Evolutionary conservation across 345 rosid species (phyloP), one percentile per base, ranked within the genome.

Genomic region (Clausena lansium): DNA sequence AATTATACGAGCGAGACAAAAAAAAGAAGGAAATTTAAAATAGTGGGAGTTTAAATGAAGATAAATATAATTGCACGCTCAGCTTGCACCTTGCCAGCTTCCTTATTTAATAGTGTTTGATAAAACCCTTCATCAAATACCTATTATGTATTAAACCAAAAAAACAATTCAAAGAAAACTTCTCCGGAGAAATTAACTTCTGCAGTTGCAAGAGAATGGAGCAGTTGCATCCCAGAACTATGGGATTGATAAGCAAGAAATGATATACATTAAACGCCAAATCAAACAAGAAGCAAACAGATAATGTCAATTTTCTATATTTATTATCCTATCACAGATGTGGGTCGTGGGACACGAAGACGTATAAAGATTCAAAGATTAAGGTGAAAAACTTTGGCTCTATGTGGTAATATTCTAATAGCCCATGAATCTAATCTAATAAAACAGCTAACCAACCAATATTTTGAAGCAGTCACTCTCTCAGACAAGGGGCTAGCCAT

Each of bases 351-450:
- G 82, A 73, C 5, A 39, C 66, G 62, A 4, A 67, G 77, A 84
- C 81, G 36, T 17, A 73, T 32, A 73, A 73, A 50, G 71, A 80
- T 85, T 63, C 70, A 78, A 82, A 75, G 78, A 73, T 73, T 80
- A 78, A 69, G 84, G 86, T 78, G 57, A 73, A 60, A 28, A 54
- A 6, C 17, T 76, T 81, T 55, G 82, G 79, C 75, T 39, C 75
- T 36, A 76, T 52, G 61, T 76, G 79, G 77, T 80, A 64, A 58
- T 20, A 59, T 80, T 76, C 84, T 77, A 78, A 69, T 73, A 57
- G 71, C 79, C 77, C 50, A 61, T 33, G 80, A 75, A 68, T 80
- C 79, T 75, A 67, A 68, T 78, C 82, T 82, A 78, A 79, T 79
- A 76, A 6, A 67, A 39, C 50, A 75, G 27, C 78, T 66, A 70